Percentiles rank a stretch among this genome's conserved stretches.
These are phyloP conservation scores for Forsythia suspensa DNA, from an alignment of 257 asterid genomes.

Conservation along the genomic window DNA sequence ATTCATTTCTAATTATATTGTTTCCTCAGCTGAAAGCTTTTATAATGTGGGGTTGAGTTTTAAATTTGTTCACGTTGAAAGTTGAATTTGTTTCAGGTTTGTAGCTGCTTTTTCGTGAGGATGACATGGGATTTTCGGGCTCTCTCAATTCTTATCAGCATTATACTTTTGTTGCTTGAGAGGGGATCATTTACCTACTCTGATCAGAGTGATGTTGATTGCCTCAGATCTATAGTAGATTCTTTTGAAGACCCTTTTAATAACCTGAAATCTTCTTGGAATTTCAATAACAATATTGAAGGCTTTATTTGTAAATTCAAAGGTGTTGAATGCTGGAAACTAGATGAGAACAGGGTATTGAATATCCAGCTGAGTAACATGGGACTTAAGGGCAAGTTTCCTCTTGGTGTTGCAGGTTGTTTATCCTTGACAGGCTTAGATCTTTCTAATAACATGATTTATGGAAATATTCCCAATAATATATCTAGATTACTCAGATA, in stretches of 20 bases:
- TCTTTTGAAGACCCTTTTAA: constrained; percentile 60
- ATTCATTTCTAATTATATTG: not conserved
- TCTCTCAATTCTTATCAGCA: constrained; percentile 26
- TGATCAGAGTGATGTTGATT: constrained; percentile 53
- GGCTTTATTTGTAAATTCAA: constrained; percentile 64
- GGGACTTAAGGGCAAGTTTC: constrained; percentile 83
- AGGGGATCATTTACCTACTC: constrained; percentile 31
- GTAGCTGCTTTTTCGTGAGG: constrained; percentile 15
- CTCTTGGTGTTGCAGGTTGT: constrained; percentile 55
- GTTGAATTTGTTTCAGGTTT: not conserved
- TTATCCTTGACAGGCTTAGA: constrained; percentile 72
- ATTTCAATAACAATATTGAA: constrained; percentile 50
- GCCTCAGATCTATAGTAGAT: constrained; percentile 48
- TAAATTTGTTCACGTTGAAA: not conserved
- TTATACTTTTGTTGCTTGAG: constrained; percentile 43
- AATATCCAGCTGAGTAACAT: constrained; percentile 56
- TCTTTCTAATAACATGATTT: constrained; percentile 62
- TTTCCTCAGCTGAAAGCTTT: not conserved
- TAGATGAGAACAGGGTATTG: constrained; percentile 60
- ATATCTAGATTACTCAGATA: constrained; percentile 41
- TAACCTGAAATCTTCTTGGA: constrained; percentile 53
- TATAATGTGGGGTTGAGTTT: not conserved
- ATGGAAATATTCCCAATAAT: constrained; percentile 56
- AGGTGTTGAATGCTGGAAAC: constrained; percentile 82
- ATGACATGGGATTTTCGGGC: constrained; percentile 32